Percentiles rank a stretch among this genome's conserved stretches.
Evolutionary conservation across 768 basidiomycete species (phyloP).

Genomic region (Leccinum longicurvipes): DNA sequence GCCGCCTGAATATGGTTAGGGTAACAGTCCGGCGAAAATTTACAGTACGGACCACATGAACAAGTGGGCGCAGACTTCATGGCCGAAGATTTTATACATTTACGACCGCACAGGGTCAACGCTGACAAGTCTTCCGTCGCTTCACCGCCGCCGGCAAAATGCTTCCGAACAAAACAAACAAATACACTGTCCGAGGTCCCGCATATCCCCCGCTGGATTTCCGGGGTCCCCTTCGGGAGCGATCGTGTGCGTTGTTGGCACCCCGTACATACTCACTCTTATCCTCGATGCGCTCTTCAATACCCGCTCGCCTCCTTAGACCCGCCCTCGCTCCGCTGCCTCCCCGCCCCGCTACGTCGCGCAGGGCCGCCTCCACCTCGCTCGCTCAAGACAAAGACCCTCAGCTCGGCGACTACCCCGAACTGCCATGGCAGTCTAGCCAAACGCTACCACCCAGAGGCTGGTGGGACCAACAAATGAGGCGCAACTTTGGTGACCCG

Average conservation of each 20-base stretch:
- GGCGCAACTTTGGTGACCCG: slow-evolving; percentile 79
- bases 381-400: slow-evolving; percentile 48
- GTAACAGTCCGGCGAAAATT: slow-evolving; percentile 23
- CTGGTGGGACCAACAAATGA: slow-evolving; percentile 74
- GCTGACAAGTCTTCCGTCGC: slow-evolving; percentile 11
- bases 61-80: slow-evolving; percentile 12
- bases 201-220: neutral
- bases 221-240: slow-evolving; percentile 21
- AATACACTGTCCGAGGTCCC: slow-evolving; percentile 24
- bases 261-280: slow-evolving; percentile 10
- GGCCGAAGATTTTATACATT: slow-evolving; percentile 16
- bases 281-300: slow-evolving; percentile 13
- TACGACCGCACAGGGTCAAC: slow-evolving; percentile 19
- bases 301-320: slow-evolving; percentile 14
- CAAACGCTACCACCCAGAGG: slow-evolving; percentile 62
- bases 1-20: neutral
- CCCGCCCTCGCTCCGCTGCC: slow-evolving; percentile 4
- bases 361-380: slow-evolving; percentile 16
- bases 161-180: neutral
- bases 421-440: slow-evolving; percentile 62
- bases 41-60: slow-evolving; percentile 14
- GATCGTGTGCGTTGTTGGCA: neutral
- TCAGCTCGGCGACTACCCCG: slow-evolving; percentile 70
- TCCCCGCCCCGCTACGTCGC: neutral
- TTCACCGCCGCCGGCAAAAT: slow-evolving; percentile 11